Conservation (phyloP, 1,284 basidiomycete genomes). For the Pascua sp. region DNA sequence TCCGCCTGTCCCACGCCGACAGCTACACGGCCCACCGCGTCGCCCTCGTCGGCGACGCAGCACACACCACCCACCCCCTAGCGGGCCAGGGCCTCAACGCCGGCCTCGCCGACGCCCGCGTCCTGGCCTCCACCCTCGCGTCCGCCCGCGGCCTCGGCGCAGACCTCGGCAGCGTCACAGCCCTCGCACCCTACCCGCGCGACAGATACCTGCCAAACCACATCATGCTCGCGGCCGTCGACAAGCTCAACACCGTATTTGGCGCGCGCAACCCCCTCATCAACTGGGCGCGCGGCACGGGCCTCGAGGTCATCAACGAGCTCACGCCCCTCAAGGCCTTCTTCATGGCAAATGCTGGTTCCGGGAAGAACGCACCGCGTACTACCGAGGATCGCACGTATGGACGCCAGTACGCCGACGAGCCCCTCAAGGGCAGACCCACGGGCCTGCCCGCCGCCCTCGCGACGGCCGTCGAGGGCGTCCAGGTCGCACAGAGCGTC, state of each 20-base stretch:
- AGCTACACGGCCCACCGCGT: conserved; percentile 64
- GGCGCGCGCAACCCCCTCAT: conserved; percentile 62
- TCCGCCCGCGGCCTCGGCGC: conserved; percentile 60
- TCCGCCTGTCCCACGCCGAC: conserved; percentile 83
- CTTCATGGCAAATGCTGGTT: conserved; percentile 75
- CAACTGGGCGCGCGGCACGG: conserved; percentile 80
- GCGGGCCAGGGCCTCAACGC: conserved; percentile 95
- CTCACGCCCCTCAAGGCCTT: conserved; percentile 73
- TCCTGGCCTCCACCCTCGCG: conserved; percentile 63
- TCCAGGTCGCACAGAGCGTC: conserved; percentile 5
- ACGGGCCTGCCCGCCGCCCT: conserved; percentile 11
- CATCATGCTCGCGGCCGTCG: conserved; percentile 71
- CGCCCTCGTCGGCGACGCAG: conserved; percentile 86
- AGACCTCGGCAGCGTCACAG: conserved; percentile 79
- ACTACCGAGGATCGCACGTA: conserved; percentile 13
- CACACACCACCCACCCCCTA: conserved; percentile 93
- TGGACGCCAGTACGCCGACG: conserved; percentile 22
- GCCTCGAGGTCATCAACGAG: conserved; percentile 88
- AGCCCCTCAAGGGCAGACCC: conserved; percentile 5
- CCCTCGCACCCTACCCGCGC: conserved; percentile 70
- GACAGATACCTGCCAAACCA: conserved; percentile 83
- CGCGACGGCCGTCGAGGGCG: conserved; percentile 12
- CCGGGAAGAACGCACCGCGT: conserved; percentile 1
- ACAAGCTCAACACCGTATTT: conserved; percentile 86
- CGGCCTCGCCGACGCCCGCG: conserved; percentile 79